Base-by-base conservation (phyloP, 2,329 filamentous ascomycete genomes). In the Endocalyx cinctus region DNA sequence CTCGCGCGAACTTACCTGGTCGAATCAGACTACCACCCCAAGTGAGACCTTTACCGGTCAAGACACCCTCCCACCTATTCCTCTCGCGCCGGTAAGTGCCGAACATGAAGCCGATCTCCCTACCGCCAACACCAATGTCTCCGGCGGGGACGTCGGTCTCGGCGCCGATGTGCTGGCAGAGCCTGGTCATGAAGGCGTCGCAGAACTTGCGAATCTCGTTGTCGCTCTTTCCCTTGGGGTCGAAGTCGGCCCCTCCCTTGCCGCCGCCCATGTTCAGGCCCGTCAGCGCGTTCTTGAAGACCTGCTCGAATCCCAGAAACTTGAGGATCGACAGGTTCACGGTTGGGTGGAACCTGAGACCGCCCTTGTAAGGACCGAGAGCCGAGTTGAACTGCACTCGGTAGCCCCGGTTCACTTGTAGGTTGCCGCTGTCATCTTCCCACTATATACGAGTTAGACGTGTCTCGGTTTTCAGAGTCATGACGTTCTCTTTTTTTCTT, bases 221-320 rank as follows among this genome's bases (percentile, higher is more conserved):
- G 69, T 98, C 89, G 35, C 83, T 85, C 79, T 96, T 97, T 72
- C 88, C 89, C 79, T 97, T 98, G 64, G 92, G 92, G 69, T 97
- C 88, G 64, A 98, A 97, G 74, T 97, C 92, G 62, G 90, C 83
- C 57, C 92, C 92, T 69, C 92, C 92, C 74, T 97, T 97, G 58
- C 85, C 92, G 70, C 92, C 92, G 48, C 92, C 92, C 81, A 98
- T 96, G 71, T 79, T 87, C 57, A 94, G n/a, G 20, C 92, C 92
- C 42, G 92, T 97, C 51, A 97, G 72, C 50, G 92, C 92, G 86
- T 97, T 97, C 79, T 97, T 97, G 78, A 97, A 97, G 70, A 90
- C 94, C 72, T 97, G 92, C 80, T 98, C 92, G 57, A 97, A 97
- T 48, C 90, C 92, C 59, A 98, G 77, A 72, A 97, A 97, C 74